phyloP scores from a whole-genome alignment of 2,329 filamentous ascomycete genomes.

The Colletotrichum sp. region DNA sequence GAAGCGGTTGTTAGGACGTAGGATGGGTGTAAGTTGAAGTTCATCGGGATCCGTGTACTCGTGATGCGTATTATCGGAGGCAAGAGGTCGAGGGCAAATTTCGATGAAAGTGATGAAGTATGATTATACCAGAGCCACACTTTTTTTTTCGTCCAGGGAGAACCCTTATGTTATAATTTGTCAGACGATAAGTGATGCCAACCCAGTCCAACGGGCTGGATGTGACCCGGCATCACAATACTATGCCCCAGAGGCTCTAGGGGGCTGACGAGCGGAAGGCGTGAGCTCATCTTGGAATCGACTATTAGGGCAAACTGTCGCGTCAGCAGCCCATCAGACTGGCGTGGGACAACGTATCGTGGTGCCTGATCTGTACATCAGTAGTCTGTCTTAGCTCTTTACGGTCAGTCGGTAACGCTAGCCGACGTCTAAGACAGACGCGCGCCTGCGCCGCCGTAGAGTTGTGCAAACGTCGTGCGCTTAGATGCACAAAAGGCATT shows the following conservation, averaged over 20 bases:
- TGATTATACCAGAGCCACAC: too few species aligned
- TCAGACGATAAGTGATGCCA: background rate
- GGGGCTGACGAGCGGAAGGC: background rate
- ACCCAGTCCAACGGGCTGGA: background rate
- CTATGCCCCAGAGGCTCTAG: background rate
- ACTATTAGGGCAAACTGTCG: background rate
- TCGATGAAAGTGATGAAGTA: background rate
- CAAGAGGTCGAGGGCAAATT: background rate
- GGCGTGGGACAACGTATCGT: background rate
- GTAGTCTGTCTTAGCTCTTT: background rate
- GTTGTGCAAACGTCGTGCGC: background rate
- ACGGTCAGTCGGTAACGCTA: background rate
- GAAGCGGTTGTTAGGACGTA: rapidly evolving
- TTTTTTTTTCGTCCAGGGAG: too few species aligned
- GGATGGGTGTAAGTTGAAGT: rapidly evolving
- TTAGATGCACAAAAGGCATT: slow-evolving; percentile 11
- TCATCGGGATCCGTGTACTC: too few species aligned
- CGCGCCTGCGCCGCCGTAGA: background rate
- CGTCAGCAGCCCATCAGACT: background rate
- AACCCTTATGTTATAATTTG: background rate
- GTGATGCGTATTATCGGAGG: too few species aligned
- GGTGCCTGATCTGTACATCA: background rate
- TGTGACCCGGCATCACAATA: background rate
- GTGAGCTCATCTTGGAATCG: background rate
- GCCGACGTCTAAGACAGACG: background rate